Conservation (phyloP, 306 rosid species). For the Citrullus mucosospermus region DNA sequence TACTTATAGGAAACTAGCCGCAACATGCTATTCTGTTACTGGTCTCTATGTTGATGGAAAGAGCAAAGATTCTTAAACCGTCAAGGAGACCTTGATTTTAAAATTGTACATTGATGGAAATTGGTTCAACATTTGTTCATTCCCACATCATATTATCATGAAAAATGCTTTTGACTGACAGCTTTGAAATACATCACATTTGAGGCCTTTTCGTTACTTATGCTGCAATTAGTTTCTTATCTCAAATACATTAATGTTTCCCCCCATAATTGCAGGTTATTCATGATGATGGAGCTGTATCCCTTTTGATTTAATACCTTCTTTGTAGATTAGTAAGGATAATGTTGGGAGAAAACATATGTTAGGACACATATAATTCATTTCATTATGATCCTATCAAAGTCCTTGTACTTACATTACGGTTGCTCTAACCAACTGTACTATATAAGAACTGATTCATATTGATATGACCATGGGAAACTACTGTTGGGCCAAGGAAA, state of each 20-base stretch:
- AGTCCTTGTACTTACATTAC: not conserved
- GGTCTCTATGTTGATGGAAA: not conserved
- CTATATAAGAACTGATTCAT: not conserved
- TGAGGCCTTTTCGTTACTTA: not conserved
- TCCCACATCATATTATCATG: not conserved
- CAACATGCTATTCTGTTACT: not conserved
- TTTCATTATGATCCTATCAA: not conserved
- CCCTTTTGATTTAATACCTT: slow-evolving; percentile 19
- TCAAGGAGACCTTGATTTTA: not conserved
- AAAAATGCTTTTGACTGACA: not conserved
- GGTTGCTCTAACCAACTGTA: not conserved
- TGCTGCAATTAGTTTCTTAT: not conserved
- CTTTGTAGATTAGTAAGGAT: not conserved
- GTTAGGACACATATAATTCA: not conserved
- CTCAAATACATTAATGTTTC: not conserved
- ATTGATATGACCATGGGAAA: not conserved
- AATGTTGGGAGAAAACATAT: not conserved
- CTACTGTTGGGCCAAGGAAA: not conserved
- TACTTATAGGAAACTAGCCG: not conserved
- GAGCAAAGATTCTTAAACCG: not conserved
- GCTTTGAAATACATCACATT: not conserved
- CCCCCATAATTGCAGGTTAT: slow-evolving; percentile 54
- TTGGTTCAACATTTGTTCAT: not conserved
- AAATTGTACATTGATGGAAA: not conserved
- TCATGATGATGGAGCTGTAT: slow-evolving; percentile 92